These are phyloP conservation scores for Eutypa lata DNA, from an alignment of 2,329 filamentous ascomycete species.

Conservation along the genomic window DNA sequence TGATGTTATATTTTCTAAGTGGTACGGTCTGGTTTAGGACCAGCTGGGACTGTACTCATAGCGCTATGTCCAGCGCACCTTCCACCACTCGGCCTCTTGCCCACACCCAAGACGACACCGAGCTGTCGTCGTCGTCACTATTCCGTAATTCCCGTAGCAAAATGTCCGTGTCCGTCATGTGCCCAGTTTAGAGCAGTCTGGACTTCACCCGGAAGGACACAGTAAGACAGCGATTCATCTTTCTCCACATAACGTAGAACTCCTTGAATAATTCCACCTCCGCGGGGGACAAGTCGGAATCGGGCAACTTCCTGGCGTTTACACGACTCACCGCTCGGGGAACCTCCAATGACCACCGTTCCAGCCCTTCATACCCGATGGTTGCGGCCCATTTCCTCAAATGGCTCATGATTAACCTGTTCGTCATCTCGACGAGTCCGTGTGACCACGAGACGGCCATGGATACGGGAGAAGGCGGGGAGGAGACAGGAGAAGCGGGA, in stretches of 20 bases:
- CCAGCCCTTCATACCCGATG: neutral
- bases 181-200: neutral
- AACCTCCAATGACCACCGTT: neutral
- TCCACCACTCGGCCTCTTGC: no score
- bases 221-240: neutral
- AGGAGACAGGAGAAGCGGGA: no score
- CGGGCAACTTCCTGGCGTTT: neutral
- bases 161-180: neutral
- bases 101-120: no score
- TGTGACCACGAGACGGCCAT: neutral
- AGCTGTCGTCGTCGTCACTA: no score
- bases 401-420: neutral
- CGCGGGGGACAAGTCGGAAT: neutral
- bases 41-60: no score
- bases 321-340: neutral
- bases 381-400: neutral
- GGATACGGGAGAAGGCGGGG: no score
- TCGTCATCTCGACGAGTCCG: neutral
- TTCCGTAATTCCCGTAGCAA: neutral
- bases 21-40: no score
- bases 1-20: no score
- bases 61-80: no score
- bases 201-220: neutral
- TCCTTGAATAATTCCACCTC: no score
- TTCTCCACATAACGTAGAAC: neutral